Percentiles rank a stretch among this genome's conserved stretches.
phyloP scores from a whole-genome alignment of 305 asterid species.

The Solanum aculeatissimum region DNA sequence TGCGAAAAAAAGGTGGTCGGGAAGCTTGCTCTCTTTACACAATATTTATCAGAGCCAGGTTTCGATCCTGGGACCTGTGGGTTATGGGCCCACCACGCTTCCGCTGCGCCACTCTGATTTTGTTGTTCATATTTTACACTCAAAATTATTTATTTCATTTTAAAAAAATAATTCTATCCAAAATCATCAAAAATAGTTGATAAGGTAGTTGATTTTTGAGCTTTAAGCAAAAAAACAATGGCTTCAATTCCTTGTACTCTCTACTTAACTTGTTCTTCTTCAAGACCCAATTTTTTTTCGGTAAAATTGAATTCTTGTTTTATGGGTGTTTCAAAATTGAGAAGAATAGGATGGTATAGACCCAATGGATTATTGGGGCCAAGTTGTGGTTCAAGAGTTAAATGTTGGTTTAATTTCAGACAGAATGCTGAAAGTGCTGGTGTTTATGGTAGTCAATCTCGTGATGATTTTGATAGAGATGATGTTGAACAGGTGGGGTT shows the following conservation, averaged over 20 bases:
- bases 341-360: slow-evolving; percentile 35
- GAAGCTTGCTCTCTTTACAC: too few species aligned
- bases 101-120: slow-evolving; percentile 90
- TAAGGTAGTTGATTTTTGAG: background rate
- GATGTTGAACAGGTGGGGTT: slow-evolving; percentile 82
- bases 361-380: slow-evolving; percentile 31
- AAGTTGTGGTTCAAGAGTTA: slow-evolving; percentile 36
- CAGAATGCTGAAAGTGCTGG: slow-evolving; percentile 90
- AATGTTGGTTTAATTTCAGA: slow-evolving; percentile 87
- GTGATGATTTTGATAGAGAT: slow-evolving; percentile 88
- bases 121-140: background rate
- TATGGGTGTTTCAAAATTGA: slow-evolving; percentile 9
- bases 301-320: slow-evolving; percentile 17
- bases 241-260: slow-evolving; percentile 37
- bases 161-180: background rate
- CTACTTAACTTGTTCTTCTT: slow-evolving; percentile 19
- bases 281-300: background rate
- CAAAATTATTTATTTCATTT: background rate
- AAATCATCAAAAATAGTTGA: background rate
- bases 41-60: slow-evolving; percentile 35
- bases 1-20: too few species aligned
- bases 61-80: slow-evolving; percentile 94
- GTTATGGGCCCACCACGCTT: slow-evolving; percentile 98
- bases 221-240: slow-evolving; percentile 11
- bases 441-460: slow-evolving; percentile 77